Evolutionary conservation across 352 stramenopile species (phyloP).

Genomic region (Globisporangium alternatum): DNA sequence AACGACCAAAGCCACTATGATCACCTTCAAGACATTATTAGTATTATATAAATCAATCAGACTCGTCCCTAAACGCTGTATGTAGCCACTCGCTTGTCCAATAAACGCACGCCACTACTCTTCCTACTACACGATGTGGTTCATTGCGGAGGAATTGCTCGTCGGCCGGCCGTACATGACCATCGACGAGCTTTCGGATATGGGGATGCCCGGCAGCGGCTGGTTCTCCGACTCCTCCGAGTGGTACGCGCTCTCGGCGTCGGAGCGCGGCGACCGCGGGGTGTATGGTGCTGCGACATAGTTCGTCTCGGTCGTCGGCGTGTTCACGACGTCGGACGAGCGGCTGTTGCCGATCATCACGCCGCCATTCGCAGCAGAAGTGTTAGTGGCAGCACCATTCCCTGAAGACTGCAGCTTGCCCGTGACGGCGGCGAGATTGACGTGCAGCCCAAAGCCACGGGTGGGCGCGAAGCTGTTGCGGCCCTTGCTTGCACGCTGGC

Average conservation of each 20-base stretch:
- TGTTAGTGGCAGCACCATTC: neutral
- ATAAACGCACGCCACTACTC: neutral
- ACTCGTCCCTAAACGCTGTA: neutral
- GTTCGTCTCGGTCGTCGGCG: conserved; percentile 35
- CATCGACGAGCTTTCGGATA: conserved; percentile 47
- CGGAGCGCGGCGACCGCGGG: conserved; percentile 51
- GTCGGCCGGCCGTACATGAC: conserved; percentile 63
- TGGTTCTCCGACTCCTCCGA: conserved; percentile 56
- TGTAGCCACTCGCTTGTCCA: neutral
- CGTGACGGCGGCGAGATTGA: conserved; percentile 36
- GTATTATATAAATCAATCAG: conserved; percentile 9
- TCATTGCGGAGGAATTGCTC: conserved; percentile 10
- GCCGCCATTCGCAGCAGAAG: neutral
- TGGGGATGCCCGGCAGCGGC: conserved; percentile 31
- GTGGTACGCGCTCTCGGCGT: conserved; percentile 57
- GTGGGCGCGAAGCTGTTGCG: conserved; percentile 20
- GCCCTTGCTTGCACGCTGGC: conserved; percentile 22
- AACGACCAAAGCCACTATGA: neutral
- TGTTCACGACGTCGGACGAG: conserved; percentile 20
- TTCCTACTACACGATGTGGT: conserved; percentile 36
- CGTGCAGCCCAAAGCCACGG: conserved; percentile 61
- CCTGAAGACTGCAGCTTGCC: neutral
- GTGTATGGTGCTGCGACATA: conserved; percentile 56
- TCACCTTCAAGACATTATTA: conserved; percentile 9
- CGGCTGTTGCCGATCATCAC: neutral